A percentile compares a stretch with the other conserved stretches of the same genome.
phyloP scores from a whole-genome alignment of 495 filamentous ascomycete genomes.

The Parmelia sp. region DNA sequence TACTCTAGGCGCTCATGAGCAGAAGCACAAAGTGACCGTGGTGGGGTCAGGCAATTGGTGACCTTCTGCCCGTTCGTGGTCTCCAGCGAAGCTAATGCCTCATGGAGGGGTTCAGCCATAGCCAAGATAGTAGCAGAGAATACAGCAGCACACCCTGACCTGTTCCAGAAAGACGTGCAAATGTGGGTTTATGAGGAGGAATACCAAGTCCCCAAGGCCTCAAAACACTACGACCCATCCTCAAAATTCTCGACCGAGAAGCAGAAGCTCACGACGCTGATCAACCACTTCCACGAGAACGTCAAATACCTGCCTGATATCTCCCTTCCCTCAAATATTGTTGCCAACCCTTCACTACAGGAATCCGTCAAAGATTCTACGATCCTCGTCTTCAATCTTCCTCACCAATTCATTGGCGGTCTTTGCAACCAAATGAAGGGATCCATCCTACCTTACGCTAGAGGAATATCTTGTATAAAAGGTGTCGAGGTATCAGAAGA shows the following conservation, averaged over 20 bases:
- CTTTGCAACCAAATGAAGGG: slow-evolving; percentile 82
- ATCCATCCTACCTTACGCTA: slow-evolving; percentile 82
- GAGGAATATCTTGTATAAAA: slow-evolving; percentile 97
- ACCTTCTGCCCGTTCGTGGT: slow-evolving; percentile 22
- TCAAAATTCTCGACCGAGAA: slow-evolving; percentile 52
- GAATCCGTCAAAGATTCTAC: slow-evolving; percentile 76
- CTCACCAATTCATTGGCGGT: slow-evolving; percentile 92
- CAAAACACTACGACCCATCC: slow-evolving; percentile 52
- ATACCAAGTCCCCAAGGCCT: slow-evolving; percentile 60
- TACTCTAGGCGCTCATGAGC: slow-evolving; percentile 40
- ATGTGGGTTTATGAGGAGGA: slow-evolving; percentile 98
- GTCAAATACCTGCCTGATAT: slow-evolving; percentile 92
- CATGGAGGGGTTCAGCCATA: slow-evolving; percentile 80
- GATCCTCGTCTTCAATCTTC: slow-evolving; percentile 93
- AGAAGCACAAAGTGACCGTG: slow-evolving; percentile 89
- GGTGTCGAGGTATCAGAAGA: slow-evolving; percentile 83
- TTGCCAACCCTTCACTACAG: slow-evolving; percentile 81
- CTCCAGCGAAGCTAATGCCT: slow-evolving; percentile 17
- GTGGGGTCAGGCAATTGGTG: slow-evolving; percentile 97
- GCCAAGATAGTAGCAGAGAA: slow-evolving; percentile 96
- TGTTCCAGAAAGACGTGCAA: slow-evolving; percentile 84
- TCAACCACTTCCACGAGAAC: slow-evolving; percentile 94
- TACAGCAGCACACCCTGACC: slow-evolving; percentile 60
- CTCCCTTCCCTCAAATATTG: slow-evolving; percentile 72
- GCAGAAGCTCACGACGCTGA: slow-evolving; percentile 80